Conservation (phyloP, 768 basidiomycete genomes). For the Amanita brunnescens region DNA sequence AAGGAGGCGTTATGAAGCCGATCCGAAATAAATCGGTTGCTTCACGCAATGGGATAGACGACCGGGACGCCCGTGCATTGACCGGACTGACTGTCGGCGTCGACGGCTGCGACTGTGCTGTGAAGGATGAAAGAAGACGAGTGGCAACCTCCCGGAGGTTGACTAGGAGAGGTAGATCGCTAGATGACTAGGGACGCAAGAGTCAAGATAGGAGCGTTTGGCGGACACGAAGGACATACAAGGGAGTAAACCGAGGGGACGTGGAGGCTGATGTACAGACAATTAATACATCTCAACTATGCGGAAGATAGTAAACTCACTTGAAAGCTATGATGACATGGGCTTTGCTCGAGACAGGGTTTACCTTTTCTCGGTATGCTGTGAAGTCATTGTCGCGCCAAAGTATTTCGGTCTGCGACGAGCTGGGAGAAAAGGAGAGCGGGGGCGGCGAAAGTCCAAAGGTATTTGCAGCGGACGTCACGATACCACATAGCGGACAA, state of each 20-base stretch:
- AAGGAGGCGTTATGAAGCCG: conserved; percentile 74
- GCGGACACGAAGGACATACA: conserved; percentile 27
- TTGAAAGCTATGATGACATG: conserved; percentile 73
- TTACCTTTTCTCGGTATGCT: conserved; percentile 57
- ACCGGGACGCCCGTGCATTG: conserved; percentile 19
- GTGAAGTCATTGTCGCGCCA: conserved; percentile 78
- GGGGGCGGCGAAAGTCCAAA: conserved; percentile 36
- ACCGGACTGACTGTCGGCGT: conserved; percentile 19
- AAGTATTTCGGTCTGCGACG: conserved; percentile 50
- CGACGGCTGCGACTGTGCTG: conserved; percentile 26
- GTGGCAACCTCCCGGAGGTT: conserved; percentile 49
- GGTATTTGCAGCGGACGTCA: conserved; percentile 42
- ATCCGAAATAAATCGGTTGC: conserved; percentile 42
- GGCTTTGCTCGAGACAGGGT: conserved; percentile 65
- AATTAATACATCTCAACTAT: background rate
- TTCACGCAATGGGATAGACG: conserved; percentile 20
- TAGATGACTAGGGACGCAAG: conserved; percentile 46
- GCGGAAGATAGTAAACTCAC: conserved; percentile 29
- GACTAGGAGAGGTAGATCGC: conserved; percentile 65
- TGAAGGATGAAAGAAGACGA: conserved; percentile 43
- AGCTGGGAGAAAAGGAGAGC: conserved; percentile 36
- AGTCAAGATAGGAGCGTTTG: conserved; percentile 7
- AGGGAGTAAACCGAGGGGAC: conserved; percentile 72
- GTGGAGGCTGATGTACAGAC: conserved; percentile 43
- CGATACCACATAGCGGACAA: conserved; percentile 72